phyloP scores from a whole-genome alignment of 148 eudicot genomes.

The Vaccinium darrowii region DNA sequence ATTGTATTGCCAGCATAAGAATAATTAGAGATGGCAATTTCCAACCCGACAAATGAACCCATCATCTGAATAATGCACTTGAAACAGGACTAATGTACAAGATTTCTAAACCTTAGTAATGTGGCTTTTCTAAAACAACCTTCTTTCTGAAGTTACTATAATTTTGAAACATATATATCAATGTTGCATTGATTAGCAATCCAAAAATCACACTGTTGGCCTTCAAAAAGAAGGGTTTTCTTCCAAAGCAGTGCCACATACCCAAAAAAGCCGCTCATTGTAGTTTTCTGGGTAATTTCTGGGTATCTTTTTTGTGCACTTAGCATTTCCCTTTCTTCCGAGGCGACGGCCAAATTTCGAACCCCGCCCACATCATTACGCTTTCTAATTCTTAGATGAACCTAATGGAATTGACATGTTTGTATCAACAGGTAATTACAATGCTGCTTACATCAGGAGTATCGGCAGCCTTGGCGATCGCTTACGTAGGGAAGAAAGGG shows the following conservation, averaged over 20 bases:
- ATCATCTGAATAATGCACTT: neutral
- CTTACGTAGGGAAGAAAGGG: constrained; percentile 26
- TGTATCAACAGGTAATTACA: constrained; percentile 9
- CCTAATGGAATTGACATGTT: neutral
- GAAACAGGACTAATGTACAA: neutral
- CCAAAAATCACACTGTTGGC: neutral
- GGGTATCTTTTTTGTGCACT: too few species aligned
- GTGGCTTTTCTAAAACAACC: neutral
- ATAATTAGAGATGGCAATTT: neutral
- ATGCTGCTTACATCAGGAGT: constrained; percentile 20
- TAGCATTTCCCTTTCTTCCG: too few species aligned
- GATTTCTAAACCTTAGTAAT: neutral
- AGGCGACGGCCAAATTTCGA: too few species aligned
- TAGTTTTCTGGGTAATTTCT: too few species aligned
- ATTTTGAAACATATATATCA: neutral
- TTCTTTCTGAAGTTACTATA: neutral
- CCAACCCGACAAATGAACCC: too few species aligned
- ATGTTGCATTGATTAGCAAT: neutral
- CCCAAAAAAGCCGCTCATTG: too few species aligned
- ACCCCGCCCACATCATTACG: neutral
- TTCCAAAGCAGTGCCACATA: too few species aligned
- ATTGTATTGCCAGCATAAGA: neutral
- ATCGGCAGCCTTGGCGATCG: constrained; percentile 21
- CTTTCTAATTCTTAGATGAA: too few species aligned
- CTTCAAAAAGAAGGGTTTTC: too few species aligned